A percentile compares a stretch with the other conserved stretches of the same genome.
These are phyloP conservation scores for Coemansia sp. DNA, from an alignment of 192 early-diverging fungal genomes.

Conservation along the genomic window DNA sequence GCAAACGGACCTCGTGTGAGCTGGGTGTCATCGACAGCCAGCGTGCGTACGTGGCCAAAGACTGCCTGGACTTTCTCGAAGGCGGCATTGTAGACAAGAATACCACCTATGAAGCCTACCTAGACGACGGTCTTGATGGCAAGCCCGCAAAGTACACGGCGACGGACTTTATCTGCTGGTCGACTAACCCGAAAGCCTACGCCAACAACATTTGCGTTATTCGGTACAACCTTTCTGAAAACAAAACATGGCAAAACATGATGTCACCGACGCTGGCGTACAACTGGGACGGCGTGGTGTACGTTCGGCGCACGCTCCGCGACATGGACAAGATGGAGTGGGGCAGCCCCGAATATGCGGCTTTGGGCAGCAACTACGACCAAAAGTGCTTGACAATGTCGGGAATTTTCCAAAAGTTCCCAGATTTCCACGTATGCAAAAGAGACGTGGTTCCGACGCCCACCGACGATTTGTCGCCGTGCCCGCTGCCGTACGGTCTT, in stretches of 20 bases:
- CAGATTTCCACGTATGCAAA: neutral
- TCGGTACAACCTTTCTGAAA: neutral
- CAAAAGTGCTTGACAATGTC: neutral
- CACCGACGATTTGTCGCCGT: neutral
- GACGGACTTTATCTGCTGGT: neutral
- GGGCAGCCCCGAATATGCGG: neutral
- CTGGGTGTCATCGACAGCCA: constrained; percentile 8
- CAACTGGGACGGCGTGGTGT: neutral
- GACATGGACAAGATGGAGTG: neutral
- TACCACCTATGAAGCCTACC: constrained; percentile 7
- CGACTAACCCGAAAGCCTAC: neutral
- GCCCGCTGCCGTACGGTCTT: neutral
- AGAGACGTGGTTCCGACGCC: neutral
- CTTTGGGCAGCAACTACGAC: neutral
- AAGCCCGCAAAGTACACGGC: constrained; percentile 3
- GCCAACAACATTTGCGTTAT: constrained; percentile 1
- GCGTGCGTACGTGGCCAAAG: neutral
- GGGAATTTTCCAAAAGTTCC: neutral
- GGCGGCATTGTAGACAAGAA: neutral
- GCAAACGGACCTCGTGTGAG: constrained; percentile 10
- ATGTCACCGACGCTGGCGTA: neutral
- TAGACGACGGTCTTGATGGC: constrained; percentile 5
- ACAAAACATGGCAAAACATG: neutral
- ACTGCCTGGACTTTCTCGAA: constrained; percentile 7
- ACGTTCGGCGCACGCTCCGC: neutral